Conservation (phyloP, 352 stramenopile species). For the Thalassiosira sp. region DNA sequence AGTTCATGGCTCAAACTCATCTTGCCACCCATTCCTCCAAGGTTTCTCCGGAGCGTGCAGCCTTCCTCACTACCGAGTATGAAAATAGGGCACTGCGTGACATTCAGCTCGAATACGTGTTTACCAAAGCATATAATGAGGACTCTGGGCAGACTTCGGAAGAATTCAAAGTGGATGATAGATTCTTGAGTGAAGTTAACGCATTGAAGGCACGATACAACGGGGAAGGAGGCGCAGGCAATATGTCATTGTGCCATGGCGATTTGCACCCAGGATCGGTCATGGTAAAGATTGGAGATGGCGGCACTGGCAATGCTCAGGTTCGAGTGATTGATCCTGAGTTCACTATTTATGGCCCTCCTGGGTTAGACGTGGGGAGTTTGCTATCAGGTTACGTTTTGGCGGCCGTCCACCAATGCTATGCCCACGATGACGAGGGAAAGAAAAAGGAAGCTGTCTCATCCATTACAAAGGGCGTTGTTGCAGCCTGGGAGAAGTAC, state of each 20-base stretch:
- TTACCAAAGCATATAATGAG: conserved; percentile 79
- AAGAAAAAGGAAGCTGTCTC: conserved; percentile 32
- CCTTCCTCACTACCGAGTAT: conserved; percentile 61
- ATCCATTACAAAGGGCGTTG: conserved; percentile 46
- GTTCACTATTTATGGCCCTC: conserved; percentile 77
- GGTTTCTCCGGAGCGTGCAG: conserved; percentile 43
- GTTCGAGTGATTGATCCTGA: conserved; percentile 80
- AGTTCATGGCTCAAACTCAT: conserved; percentile 76
- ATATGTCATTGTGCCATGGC: conserved; percentile 81
- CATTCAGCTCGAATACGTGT: conserved; percentile 80
- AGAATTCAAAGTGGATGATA: conserved; percentile 59
- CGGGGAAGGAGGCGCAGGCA: conserved; percentile 41
- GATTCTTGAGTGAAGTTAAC: conserved; percentile 71
- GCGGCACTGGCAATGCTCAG: conserved; percentile 5
- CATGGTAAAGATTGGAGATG: conserved; percentile 69
- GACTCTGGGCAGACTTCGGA: conserved; percentile 58
- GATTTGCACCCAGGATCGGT: conserved; percentile 86
- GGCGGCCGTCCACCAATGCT: conserved; percentile 70
- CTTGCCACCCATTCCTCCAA: conserved; percentile 65
- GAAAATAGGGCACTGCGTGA: conserved; percentile 77
- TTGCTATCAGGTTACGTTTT: conserved; percentile 75
- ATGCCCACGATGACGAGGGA: conserved; percentile 26
- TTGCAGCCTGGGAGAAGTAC: conserved; percentile 62
- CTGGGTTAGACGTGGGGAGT: conserved; percentile 76
- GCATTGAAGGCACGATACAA: conserved; percentile 73